phyloP scores from a whole-genome alignment of 2,329 filamentous ascomycete species.

The Aureobasidium uvarum region DNA sequence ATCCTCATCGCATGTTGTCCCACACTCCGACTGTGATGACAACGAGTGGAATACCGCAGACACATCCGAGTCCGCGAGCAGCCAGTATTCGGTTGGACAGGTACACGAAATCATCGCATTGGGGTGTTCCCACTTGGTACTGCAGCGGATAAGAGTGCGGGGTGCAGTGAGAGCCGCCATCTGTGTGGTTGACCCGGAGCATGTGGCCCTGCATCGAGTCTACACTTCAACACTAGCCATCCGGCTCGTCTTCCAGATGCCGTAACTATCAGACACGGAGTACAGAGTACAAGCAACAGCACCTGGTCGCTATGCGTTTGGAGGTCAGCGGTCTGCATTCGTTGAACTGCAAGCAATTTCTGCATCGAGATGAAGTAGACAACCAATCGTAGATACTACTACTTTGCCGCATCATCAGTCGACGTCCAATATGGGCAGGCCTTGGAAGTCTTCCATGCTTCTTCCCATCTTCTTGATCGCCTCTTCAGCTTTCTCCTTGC shows the following conservation, averaged over 20 bases:
- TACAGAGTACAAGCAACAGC: neutral
- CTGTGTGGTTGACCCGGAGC: neutral
- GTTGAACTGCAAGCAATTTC: neutral
- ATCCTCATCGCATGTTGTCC: constrained; percentile 11
- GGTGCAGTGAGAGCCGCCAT: constrained; percentile 7
- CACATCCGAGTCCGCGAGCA: neutral
- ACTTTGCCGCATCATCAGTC: constrained; percentile 39
- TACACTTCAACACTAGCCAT: neutral
- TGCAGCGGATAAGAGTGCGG: constrained; percentile 21
- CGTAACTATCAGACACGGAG: neutral
- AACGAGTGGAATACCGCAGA: neutral
- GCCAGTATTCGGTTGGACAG: constrained; percentile 3
- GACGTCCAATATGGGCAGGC: constrained; percentile 68
- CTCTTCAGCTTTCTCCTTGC: constrained; percentile 61
- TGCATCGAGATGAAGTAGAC: neutral
- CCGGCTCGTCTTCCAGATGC: neutral
- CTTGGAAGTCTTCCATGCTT: constrained; percentile 67
- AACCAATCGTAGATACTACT: neutral
- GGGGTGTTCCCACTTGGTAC: neutral
- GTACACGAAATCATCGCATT: constrained; percentile 2
- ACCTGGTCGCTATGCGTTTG: neutral
- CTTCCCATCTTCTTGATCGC: constrained; percentile 64
- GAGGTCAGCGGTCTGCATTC: neutral
- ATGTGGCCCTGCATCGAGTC: constrained; percentile 2
- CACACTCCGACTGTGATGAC: neutral